These are phyloP conservation scores for Vitis riparia DNA, from an alignment of 164 flowering plant genomes.

Conservation along the genomic window DNA sequence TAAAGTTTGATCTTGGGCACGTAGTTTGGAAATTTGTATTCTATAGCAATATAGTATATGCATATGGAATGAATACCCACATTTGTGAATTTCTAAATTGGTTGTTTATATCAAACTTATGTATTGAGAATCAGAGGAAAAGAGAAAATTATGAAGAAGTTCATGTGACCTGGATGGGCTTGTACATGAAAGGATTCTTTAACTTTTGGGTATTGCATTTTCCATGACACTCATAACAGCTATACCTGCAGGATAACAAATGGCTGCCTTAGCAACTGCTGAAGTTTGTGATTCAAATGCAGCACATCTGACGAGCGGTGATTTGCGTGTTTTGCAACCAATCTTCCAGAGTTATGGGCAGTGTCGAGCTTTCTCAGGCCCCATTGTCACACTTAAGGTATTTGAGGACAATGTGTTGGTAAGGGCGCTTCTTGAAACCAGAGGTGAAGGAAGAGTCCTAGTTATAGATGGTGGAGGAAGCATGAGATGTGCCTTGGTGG, in stretches of 20 bases:
- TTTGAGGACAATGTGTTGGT: slow-evolving; percentile 80
- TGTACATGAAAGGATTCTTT: background rate
- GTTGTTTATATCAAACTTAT: too few species aligned
- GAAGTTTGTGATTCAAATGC: slow-evolving; percentile 66
- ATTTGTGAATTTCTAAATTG: too few species aligned
- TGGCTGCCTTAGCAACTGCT: slow-evolving; percentile 64
- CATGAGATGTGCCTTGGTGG: slow-evolving; percentile 70
- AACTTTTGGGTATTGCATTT: background rate
- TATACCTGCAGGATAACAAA: slow-evolving; percentile 8
- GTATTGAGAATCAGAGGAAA: too few species aligned
- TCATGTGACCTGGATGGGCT: too few species aligned
- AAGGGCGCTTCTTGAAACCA: slow-evolving; percentile 55
- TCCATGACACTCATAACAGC: background rate
- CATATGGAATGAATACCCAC: too few species aligned
- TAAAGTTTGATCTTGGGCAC: too few species aligned
- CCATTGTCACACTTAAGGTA: slow-evolving; percentile 59
- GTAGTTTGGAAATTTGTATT: too few species aligned
- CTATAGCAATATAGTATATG: too few species aligned
- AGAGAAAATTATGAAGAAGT: too few species aligned
- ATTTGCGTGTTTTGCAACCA: slow-evolving; percentile 59
- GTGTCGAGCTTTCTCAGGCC: slow-evolving; percentile 57
- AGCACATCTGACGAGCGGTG: slow-evolving; percentile 47
- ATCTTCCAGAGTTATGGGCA: slow-evolving; percentile 59
- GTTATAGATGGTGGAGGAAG: slow-evolving; percentile 84
- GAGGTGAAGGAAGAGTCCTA: slow-evolving; percentile 71